Percentiles rank a stretch among this genome's conserved stretches.
phyloP scores from a whole-genome alignment of 2,329 filamentous ascomycete species.

The Lachnum nothofagi region DNA sequence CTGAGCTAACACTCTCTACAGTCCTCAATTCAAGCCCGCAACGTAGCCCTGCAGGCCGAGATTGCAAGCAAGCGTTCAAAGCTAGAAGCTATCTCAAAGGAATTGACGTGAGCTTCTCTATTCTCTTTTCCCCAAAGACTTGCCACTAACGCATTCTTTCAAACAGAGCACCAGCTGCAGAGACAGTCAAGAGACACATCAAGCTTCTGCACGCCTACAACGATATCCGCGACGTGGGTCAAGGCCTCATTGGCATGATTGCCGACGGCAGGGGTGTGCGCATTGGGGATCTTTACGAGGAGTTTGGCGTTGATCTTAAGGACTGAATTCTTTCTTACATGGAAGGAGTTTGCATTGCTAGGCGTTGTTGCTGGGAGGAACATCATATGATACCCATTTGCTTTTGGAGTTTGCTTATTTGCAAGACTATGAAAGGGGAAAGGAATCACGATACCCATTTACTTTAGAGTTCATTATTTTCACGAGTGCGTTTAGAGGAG shows the following conservation, averaged over 20 bases:
- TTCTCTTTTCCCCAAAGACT: neutral
- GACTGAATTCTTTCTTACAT: conserved; percentile 20
- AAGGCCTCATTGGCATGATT: conserved; percentile 61
- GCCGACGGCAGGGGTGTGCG: conserved; percentile 56
- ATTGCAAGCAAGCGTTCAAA: conserved; percentile 29
- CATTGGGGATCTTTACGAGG: conserved; percentile 32
- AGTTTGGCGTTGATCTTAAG: conserved; percentile 32
- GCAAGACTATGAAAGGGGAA: conserved; percentile 3
- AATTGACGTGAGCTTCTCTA: conserved; percentile 29
- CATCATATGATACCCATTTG: too few relatives aligned
- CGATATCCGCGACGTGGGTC: conserved; percentile 63
- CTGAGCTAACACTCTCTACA: too few relatives aligned
- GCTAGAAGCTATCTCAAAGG: conserved; percentile 34
- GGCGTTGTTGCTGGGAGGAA: too few relatives aligned
- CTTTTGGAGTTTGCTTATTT: neutral
- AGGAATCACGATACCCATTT: conserved; percentile 24
- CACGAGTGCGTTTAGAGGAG: neutral
- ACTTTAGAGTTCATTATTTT: conserved; percentile 3
- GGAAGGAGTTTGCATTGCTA: too few relatives aligned
- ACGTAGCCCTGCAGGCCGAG: conserved; percentile 39
- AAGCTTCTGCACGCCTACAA: conserved; percentile 63
- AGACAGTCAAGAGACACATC: conserved; percentile 58
- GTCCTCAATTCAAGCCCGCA: conserved; percentile 39
- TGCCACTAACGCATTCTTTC: neutral
- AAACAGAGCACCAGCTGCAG: conserved; percentile 32